phyloP scores from a whole-genome alignment of 225 moss, liverwort and hornwort species.

The Pleurozium schreberi region DNA sequence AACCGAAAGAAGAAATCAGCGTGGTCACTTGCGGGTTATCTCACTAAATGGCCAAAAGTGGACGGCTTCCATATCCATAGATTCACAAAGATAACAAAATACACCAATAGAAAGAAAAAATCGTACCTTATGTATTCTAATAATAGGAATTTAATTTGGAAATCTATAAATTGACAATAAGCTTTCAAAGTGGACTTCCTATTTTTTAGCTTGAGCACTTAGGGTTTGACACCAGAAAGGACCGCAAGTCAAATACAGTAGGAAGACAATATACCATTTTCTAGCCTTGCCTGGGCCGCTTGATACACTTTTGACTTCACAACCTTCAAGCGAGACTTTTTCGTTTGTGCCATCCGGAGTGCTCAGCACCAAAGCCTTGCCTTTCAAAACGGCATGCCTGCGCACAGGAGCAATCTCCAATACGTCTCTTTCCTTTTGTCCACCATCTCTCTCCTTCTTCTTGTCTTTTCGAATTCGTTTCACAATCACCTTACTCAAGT shows the following conservation, averaged over 20 bases:
- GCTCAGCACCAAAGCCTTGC: slow-evolving; percentile 33
- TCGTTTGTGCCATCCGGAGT: slow-evolving; percentile 44
- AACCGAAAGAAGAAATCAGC: not conserved
- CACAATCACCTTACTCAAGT: slow-evolving; percentile 52
- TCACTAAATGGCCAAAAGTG: too few species aligned
- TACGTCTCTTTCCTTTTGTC: slow-evolving; percentile 28
- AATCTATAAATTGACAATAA: not conserved
- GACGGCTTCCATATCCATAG: too few species aligned
- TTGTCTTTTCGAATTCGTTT: slow-evolving; percentile 49
- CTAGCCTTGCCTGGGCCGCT: slow-evolving; percentile 43
- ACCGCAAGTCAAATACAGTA: not conserved
- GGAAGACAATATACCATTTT: slow-evolving; percentile 58
- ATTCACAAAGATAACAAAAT: not conserved
- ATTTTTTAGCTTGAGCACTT: not conserved
- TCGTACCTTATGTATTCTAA: not conserved
- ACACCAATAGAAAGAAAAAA: not conserved
- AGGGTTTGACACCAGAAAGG: not conserved
- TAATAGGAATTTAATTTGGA: not conserved
- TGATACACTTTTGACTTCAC: slow-evolving; percentile 55
- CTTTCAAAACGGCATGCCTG: slow-evolving; percentile 53
- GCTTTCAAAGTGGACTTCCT: not conserved
- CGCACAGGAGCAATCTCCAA: slow-evolving; percentile 63
- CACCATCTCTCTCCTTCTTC: slow-evolving; percentile 45
- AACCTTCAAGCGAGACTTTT: slow-evolving; percentile 58
- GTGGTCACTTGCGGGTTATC: not conserved